Conservation (phyloP, 108 stramenopile genomes). For the Nitzschia sp. region DNA sequence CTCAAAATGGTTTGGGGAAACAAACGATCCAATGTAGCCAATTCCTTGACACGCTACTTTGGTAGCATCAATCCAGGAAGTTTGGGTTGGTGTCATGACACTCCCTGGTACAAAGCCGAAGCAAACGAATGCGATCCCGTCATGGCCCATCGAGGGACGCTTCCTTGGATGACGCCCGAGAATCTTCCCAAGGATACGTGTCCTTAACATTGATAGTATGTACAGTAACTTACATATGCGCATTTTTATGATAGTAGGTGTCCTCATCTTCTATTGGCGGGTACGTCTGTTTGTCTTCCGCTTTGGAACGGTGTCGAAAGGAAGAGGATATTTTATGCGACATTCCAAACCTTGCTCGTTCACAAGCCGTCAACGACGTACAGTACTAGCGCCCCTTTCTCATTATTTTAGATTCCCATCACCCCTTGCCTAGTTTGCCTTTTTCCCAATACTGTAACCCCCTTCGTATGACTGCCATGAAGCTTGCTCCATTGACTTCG, state of each 20-base stretch:
- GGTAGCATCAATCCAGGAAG: slow-evolving; percentile 79
- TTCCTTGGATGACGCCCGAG: slow-evolving; percentile 56
- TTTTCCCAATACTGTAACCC: too few relatives aligned
- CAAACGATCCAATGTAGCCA: slow-evolving; percentile 71
- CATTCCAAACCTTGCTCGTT: too few relatives aligned
- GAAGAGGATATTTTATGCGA: too few relatives aligned
- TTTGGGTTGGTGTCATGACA: slow-evolving; percentile 85
- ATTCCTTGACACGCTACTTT: slow-evolving; percentile 78
- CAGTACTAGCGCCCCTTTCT: too few relatives aligned
- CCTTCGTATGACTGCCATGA: slow-evolving; percentile 3
- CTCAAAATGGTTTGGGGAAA: slow-evolving; percentile 67
- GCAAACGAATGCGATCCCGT: slow-evolving; percentile 44
- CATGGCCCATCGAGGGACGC: slow-evolving; percentile 43
- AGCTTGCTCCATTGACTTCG: slow-evolving; percentile 9
- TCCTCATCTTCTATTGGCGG: too few relatives aligned
- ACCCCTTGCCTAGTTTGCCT: too few relatives aligned
- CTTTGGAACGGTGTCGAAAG: too few relatives aligned
- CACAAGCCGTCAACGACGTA: too few relatives aligned
- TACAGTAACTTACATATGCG: too few relatives aligned
- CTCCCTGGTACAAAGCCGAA: slow-evolving; percentile 36
- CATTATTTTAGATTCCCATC: too few relatives aligned
- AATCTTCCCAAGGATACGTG: slow-evolving; percentile 38
- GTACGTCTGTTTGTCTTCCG: too few relatives aligned
- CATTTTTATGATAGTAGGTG: too few relatives aligned
- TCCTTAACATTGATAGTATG: slow-evolving; percentile 11